Percentiles rank a stretch among this genome's conserved stretches.
phyloP scores from a whole-genome alignment of 805 yeast genomes.

The Kazachstania viticola region DNA sequence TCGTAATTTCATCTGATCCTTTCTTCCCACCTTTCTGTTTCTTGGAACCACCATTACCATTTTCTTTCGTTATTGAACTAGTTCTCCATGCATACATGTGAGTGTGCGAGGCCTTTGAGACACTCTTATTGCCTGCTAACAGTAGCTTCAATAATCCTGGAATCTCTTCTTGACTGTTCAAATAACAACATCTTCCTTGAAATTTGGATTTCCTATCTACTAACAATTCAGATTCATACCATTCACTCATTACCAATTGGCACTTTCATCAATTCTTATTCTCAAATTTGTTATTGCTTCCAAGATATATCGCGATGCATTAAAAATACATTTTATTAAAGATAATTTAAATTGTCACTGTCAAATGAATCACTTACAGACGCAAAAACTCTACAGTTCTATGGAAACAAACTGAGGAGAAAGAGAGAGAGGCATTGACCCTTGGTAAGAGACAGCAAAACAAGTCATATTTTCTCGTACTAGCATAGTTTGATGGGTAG shows the following conservation, averaged over 20 bases:
- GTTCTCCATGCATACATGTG: constrained; percentile 64
- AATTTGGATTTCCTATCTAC: constrained; percentile 52
- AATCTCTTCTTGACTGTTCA: constrained; percentile 34
- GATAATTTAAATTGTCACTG: too few species aligned
- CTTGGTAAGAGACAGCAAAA: too few species aligned
- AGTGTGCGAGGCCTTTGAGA: constrained; percentile 56
- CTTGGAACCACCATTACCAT: constrained; percentile 4
- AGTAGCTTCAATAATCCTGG: constrained; percentile 33
- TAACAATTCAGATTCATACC: constrained; percentile 33
- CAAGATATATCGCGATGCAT: too few species aligned
- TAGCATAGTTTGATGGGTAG: too few species aligned
- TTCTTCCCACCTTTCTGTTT: constrained; percentile 4
- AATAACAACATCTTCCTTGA: constrained; percentile 44
- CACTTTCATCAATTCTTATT: too few species aligned
- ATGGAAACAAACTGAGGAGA: too few species aligned
- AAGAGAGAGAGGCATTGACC: too few species aligned
- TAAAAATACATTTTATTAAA: background rate
- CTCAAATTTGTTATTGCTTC: too few species aligned
- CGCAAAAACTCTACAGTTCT: too few species aligned
- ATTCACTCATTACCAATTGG: constrained; percentile 15
- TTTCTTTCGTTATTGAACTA: background rate
- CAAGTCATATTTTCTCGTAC: too few species aligned
- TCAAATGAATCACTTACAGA: too few species aligned
- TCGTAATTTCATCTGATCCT: background rate
- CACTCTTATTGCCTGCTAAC: constrained; percentile 33